A percentile compares a stretch with the other conserved stretches of the same genome.
Conservation (phyloP, 164 flowering plant species). For the Amborella trichopoda region DNA sequence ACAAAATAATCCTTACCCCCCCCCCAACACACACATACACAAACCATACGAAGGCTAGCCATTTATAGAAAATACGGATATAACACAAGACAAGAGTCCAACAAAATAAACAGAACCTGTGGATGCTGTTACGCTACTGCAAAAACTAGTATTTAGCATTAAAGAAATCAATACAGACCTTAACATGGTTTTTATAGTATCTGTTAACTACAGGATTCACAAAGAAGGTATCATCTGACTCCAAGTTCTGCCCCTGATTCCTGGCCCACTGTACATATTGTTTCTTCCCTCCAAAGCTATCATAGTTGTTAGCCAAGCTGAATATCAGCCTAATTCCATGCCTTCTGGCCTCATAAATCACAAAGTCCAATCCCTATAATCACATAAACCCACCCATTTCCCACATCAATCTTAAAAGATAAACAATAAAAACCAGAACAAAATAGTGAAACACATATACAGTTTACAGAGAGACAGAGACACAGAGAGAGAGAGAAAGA, state of each 20-base stretch:
- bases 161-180: constrained; percentile 19
- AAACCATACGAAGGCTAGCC: too few relatives aligned
- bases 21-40: too few relatives aligned
- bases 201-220: constrained; percentile 46
- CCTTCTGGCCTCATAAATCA: constrained; percentile 55
- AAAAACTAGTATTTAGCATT: too few relatives aligned
- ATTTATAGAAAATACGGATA: too few relatives aligned
- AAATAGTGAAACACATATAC: neutral
- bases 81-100: too few relatives aligned
- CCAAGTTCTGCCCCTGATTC: constrained; percentile 38
- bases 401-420: neutral
- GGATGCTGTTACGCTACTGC: too few relatives aligned
- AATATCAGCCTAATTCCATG: constrained; percentile 54
- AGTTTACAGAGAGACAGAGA: neutral
- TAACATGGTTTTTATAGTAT: constrained; percentile 62
- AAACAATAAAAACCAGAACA: constrained; percentile 2
- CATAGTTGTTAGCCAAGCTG: constrained; percentile 66
- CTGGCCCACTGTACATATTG: constrained; percentile 83
- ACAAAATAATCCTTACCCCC: too few relatives aligned
- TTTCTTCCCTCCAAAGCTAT: constrained; percentile 52
- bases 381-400: neutral
- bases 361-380: constrained; percentile 47
- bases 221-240: constrained; percentile 70
- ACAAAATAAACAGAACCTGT: too few relatives aligned
- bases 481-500: neutral